Evolutionary conservation across 106 monocot species (phyloP), one percentile per base, ranked within the genome.

Genomic region (Agapanthus africanus): DNA sequence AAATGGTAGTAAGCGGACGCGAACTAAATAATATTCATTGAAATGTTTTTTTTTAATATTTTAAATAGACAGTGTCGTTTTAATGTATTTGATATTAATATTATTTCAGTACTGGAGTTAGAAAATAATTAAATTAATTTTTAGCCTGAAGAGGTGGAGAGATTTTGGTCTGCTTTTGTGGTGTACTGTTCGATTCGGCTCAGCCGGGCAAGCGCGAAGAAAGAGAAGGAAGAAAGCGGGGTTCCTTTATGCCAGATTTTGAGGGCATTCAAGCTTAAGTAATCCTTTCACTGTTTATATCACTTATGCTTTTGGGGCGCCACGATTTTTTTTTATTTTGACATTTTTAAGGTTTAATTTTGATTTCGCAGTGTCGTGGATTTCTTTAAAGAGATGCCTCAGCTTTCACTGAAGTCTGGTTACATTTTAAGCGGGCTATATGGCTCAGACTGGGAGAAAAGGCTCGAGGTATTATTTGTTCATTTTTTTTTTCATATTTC

Each of bases 311-410:
- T 36, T 32, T 9, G n/a, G 34, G 61, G 61, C 15, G 10, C 11
- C 6, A 0, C 2, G 3, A 36, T 1, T 31, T 62, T 62, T 30
- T 30, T 11, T 7, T 36, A 36, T 33, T 35, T 51, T 56, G 13
- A 16, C 6, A 21, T 15, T 0, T 66, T 57, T 54, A 0, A 0
- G 28, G 35, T 28, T 63, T 62, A 3, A 8, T 27, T 69, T 38
- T 50, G 46, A 71, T 78, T 38, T 66, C 47, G 44, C 51, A 97
- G 97, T 52, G 72, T 87, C 49, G 77, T 81, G 23, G 91, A 89
- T 59, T 97, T 97, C 68, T 97, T 92, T 69, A 88, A 89, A 54
- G 97, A 97, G 80, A 81, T 97, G 59, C 92, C 91, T 2, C 97
- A 97, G 57, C 89, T 91, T 76, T 54, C 82, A 65, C 76, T 89